Evolutionary conservation across 768 basidiomycete species (phyloP).

Genomic region (Boletus rufocinnamomeus): DNA sequence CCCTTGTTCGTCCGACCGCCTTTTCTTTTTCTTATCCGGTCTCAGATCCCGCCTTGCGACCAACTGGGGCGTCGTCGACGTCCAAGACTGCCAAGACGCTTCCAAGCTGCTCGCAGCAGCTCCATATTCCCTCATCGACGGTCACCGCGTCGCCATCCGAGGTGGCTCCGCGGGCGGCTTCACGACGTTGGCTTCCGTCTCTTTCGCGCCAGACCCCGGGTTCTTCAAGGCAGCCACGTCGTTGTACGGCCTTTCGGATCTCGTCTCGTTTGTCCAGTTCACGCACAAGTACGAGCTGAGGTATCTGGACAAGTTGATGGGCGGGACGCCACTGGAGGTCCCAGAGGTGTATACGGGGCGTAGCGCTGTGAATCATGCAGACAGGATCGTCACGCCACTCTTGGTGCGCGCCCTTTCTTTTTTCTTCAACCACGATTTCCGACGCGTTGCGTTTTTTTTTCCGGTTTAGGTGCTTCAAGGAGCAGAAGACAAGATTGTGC

Average conservation of each 20-base stretch:
- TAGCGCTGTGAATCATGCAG: conserved; percentile 63
- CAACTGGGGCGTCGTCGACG: conserved; percentile 76
- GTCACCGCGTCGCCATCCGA: conserved; percentile 62
- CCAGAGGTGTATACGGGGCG: conserved; percentile 59
- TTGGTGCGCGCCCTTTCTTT: conserved; percentile 46
- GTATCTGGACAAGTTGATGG: conserved; percentile 64
- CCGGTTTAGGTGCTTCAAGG: conserved; percentile 66
- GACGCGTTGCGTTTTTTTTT: conserved; percentile 14
- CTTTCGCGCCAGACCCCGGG: conserved; percentile 42
- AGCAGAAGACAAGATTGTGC: conserved; percentile 61
- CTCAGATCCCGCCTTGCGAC: conserved; percentile 52
- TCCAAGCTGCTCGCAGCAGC: conserved; percentile 47
- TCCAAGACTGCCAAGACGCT: conserved; percentile 62
- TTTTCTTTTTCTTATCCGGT: conserved; percentile 1
- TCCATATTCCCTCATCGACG: conserved; percentile 60
- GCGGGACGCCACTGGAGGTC: conserved; percentile 53
- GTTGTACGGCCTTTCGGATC: conserved; percentile 69
- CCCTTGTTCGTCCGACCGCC: background rate
- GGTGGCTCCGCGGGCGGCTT: conserved; percentile 77
- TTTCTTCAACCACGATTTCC: background rate
- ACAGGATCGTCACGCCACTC: conserved; percentile 61
- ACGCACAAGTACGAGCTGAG: conserved; percentile 74
- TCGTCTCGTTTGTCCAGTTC: conserved; percentile 54
- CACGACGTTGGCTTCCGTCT: conserved; percentile 56
- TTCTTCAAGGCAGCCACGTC: conserved; percentile 63